Base-by-base conservation (phyloP, 2,329 filamentous ascomycete genomes). In the Venturiaceae sp. region DNA sequence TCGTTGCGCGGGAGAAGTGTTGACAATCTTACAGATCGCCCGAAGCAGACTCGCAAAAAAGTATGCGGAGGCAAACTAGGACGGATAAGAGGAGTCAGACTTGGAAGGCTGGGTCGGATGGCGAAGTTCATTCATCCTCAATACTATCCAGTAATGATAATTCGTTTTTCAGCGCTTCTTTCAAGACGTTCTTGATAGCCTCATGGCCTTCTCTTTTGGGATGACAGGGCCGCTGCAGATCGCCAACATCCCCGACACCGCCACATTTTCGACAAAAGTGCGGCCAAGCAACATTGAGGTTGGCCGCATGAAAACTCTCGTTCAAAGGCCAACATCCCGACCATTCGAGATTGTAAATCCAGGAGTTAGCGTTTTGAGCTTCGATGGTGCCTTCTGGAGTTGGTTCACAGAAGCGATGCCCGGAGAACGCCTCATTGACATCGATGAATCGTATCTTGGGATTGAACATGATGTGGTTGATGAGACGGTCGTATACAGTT, bases 351-450 rank as follows among this genome's bases (percentile, higher is more conserved):
- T 37, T 32, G 14, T 36, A 53, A 11, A 58, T 11, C 55, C 55
- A 58, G 21, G 26, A 16, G 21, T 58, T 58, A 14, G n/a, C 55
- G 14, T 30, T 32, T 32, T 53, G 37, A n/a, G 37, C 19, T 37
- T 52, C 41, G 6, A 53, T 16, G 9, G 39, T 53, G 4, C 55
- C 44, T 5, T 52, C 26, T 5, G n/a, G 5, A 14, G 55, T 58
- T 9, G 39, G 39, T 37, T 58, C 55, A 34, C 55, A 58, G 44
- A 58, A 58, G 5, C 55, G 26, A 34, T 58, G 55, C 3, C 46
- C 46, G 26, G 11, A 39, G 5, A 58, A 53, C 8, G 32, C 55
- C 14, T n/a, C 19, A 32, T 58, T 58, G 37, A 34, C 30, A 33
- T 58, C 55, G 26, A 58, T 11, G 23, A 19, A 58, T 9, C 30